Evolutionary conservation across 345 rosid genomes (phyloP).

Genomic region (Brassica rapa): DNA sequence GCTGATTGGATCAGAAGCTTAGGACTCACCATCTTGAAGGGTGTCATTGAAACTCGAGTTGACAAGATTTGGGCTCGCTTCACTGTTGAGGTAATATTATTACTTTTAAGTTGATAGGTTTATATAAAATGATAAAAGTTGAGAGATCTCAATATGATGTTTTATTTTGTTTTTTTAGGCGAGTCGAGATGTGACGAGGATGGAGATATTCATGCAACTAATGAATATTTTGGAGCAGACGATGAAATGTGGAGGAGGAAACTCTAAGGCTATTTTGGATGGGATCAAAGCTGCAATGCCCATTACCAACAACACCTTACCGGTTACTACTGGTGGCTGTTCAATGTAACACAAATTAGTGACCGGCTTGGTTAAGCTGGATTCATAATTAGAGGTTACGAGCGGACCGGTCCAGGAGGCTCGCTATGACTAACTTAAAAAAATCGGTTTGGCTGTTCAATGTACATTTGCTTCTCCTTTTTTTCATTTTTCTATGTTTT

Average conservation of each 20-base stretch:
- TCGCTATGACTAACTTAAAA: slow-evolving; percentile 37
- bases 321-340: slow-evolving; percentile 60
- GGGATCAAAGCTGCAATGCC: slow-evolving; percentile 53
- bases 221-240: slow-evolving; percentile 83
- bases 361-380: slow-evolving; percentile 35
- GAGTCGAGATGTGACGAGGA: slow-evolving; percentile 84
- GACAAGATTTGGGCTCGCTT: slow-evolving; percentile 93
- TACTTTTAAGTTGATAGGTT: neutral
- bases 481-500: neutral
- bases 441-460: slow-evolving; percentile 1
- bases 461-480: slow-evolving; percentile 21
- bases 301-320: slow-evolving; percentile 44
- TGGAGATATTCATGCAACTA: slow-evolving; percentile 88
- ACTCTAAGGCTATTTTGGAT: slow-evolving; percentile 48
- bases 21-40: slow-evolving; percentile 94
- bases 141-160: neutral
- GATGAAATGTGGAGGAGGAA: slow-evolving; percentile 51
- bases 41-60: slow-evolving; percentile 75
- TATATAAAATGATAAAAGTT: neutral
- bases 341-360: slow-evolving; percentile 26
- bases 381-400: slow-evolving; percentile 36
- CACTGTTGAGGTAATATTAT: slow-evolving; percentile 70
- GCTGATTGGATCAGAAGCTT: slow-evolving; percentile 86
- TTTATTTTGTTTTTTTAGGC: slow-evolving; percentile 51
- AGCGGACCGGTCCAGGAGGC: slow-evolving; percentile 32